Conservation (phyloP, 345 rosid genomes). For the Raphanus raphanistrum region DNA sequence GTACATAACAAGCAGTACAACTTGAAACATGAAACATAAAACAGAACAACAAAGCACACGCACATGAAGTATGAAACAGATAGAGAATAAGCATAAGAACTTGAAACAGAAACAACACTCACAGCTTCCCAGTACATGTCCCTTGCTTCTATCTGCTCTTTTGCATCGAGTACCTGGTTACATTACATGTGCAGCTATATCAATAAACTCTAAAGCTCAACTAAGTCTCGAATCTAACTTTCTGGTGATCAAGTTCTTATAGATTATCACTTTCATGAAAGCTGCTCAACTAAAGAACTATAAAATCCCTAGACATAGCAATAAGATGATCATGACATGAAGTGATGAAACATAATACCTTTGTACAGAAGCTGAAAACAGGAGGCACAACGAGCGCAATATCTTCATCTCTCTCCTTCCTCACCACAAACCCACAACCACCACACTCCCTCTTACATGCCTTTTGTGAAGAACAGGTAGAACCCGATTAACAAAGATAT, state of each 20-base stretch:
- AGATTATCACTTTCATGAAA: not conserved
- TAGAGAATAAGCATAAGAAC: no score
- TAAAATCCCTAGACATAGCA: not conserved
- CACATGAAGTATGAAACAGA: no score
- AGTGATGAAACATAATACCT: slow-evolving; percentile 28
- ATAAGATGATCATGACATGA: not conserved
- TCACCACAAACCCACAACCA: slow-evolving; percentile 8
- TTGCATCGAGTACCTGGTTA: slow-evolving; percentile 48
- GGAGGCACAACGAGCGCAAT: slow-evolving; percentile 76
- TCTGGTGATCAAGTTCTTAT: not conserved
- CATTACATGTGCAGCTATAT: slow-evolving; percentile 16
- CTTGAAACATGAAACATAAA: no score
- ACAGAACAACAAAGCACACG: no score
- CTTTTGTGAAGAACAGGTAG: no score
- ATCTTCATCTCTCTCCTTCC: slow-evolving; percentile 54
- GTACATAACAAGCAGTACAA: no score
- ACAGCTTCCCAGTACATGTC: slow-evolving; percentile 82
- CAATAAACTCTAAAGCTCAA: not conserved
- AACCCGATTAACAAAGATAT: no score
- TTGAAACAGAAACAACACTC: slow-evolving; percentile 15
- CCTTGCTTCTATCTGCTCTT: slow-evolving; percentile 60
- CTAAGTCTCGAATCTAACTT: not conserved
- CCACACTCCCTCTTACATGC: not conserved
- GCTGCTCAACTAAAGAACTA: not conserved
- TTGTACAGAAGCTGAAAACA: slow-evolving; percentile 61